Conservation (phyloP, 2,329 filamentous ascomycete genomes). For the Ophiocordyceps robertsii region DNA sequence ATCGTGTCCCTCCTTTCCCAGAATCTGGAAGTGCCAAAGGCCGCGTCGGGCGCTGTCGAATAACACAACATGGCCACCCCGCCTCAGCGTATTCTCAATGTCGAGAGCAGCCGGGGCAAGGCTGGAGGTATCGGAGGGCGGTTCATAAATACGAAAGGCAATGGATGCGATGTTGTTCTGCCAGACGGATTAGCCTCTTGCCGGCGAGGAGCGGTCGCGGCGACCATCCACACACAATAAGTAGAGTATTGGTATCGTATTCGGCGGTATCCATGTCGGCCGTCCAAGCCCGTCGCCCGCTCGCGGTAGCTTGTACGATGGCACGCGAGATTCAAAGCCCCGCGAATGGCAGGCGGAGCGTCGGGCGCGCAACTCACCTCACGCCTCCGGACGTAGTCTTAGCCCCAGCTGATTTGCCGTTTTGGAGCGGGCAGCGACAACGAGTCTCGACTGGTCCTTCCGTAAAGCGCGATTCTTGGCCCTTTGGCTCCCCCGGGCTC, state of each 20-base stretch:
- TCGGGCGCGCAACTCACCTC: neutral
- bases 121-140: conserved; percentile 26
- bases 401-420: neutral
- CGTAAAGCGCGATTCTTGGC: conserved; percentile 2
- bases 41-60: conserved; percentile 35
- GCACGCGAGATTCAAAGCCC: neutral
- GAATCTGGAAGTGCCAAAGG: conserved; percentile 41
- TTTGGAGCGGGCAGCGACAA: conserved; percentile 2
- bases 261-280: conserved; percentile 50
- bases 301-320: conserved; percentile 1
- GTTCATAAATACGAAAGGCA: conserved; percentile 41
- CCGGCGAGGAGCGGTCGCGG: neutral
- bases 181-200: conserved; percentile 5
- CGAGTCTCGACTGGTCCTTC: conserved; percentile 6
- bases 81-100: conserved; percentile 35
- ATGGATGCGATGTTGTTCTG: conserved; percentile 45
- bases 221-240: conserved; percentile 32
- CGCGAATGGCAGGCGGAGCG: conserved; percentile 2
- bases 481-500: conserved; percentile 14
- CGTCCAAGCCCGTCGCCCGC: conserved; percentile 7
- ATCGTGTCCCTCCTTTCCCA: conserved; percentile 24
- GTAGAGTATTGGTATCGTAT: conserved; percentile 48
- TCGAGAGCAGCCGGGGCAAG: conserved; percentile 34
- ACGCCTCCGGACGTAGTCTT: neutral
- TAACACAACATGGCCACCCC: conserved; percentile 38